These are phyloP conservation scores for Candida caryicola DNA, from an alignment of 805 yeast genomes.

Conservation along the genomic window DNA sequence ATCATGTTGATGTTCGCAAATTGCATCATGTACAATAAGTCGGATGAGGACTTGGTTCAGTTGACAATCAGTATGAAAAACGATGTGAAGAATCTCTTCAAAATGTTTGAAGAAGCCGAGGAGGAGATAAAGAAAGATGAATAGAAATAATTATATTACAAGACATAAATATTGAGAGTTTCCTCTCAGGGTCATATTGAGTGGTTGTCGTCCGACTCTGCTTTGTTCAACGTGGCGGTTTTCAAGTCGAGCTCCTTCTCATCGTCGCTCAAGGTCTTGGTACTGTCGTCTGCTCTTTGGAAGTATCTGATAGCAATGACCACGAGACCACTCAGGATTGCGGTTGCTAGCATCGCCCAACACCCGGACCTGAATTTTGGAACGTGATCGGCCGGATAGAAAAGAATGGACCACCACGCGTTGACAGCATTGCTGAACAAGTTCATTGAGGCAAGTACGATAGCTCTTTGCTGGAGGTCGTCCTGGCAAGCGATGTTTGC, in stretches of 20 bases:
- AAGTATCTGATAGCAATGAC: slow-evolving; percentile 42
- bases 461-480: slow-evolving; percentile 62
- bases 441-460: slow-evolving; percentile 64
- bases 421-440: slow-evolving; percentile 62
- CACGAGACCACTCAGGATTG: slow-evolving; percentile 39
- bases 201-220: too few relatives aligned
- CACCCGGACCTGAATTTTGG: slow-evolving; percentile 53
- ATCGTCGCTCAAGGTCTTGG: not conserved
- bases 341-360: slow-evolving; percentile 56
- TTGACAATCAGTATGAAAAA: slow-evolving; percentile 70
- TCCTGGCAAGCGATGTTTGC: slow-evolving; percentile 56
- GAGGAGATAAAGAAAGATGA: slow-evolving; percentile 9
- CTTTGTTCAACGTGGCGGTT: too few relatives aligned
- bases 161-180: too few relatives aligned
- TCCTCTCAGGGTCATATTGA: too few relatives aligned
- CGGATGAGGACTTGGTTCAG: slow-evolving; percentile 56
- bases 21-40: slow-evolving; percentile 76
- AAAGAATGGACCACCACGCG: slow-evolving; percentile 62
- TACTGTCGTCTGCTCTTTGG: slow-evolving; percentile 36
- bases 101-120: slow-evolving; percentile 59
- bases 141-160: too few relatives aligned
- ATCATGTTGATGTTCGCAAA: slow-evolving; percentile 78
- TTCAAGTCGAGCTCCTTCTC: not conserved
- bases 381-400: slow-evolving; percentile 50
- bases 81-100: slow-evolving; percentile 56